These are phyloP conservation scores for Gamsiella multidivaricata DNA, from an alignment of 192 early-diverging fungal genomes.

Conservation along the genomic window DNA sequence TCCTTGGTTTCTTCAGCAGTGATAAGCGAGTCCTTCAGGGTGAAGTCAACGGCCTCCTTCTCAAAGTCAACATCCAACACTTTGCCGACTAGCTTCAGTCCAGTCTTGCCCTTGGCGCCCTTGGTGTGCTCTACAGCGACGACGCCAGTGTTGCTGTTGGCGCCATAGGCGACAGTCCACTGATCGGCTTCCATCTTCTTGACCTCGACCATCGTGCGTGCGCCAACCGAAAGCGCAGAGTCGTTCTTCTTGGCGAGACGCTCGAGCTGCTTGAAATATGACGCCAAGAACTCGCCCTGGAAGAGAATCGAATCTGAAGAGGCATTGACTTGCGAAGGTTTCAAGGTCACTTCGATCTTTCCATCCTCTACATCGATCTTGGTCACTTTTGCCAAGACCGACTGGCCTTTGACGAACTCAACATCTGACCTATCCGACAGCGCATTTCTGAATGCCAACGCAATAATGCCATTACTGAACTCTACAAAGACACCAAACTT, in stretches of 20 bases:
- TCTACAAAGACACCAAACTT: conserved; percentile 74
- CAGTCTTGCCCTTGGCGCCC: conserved; percentile 58
- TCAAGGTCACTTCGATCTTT: conserved; percentile 71
- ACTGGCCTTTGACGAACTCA: conserved; percentile 70
- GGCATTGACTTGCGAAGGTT: conserved; percentile 66
- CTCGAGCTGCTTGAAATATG: conserved; percentile 62
- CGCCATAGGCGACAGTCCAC: conserved; percentile 55
- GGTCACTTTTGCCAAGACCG: conserved; percentile 72
- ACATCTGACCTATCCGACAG: conserved; percentile 69
- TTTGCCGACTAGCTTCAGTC: conserved; percentile 61
- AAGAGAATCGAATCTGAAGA: conserved; percentile 53
- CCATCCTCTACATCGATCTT: conserved; percentile 62
- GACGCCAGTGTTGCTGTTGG: conserved; percentile 63
- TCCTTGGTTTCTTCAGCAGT: conserved; percentile 29
- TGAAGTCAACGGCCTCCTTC: conserved; percentile 72
- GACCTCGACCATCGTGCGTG: conserved; percentile 57
- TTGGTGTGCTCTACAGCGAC: conserved; percentile 70
- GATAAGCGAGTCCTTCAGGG: conserved; percentile 58
- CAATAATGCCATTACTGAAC: conserved; percentile 67
- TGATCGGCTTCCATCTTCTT: conserved; percentile 63
- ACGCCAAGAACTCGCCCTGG: conserved; percentile 63
- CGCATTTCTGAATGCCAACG: conserved; percentile 67
- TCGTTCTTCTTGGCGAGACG: conserved; percentile 37
- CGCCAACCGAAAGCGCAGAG: conserved; percentile 46
- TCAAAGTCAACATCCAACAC: conserved; percentile 79